Percentiles rank a stretch among this genome's conserved stretches.
These are phyloP conservation scores for Arachis stenosperma DNA, from an alignment of 306 rosid species.

Conservation along the genomic window DNA sequence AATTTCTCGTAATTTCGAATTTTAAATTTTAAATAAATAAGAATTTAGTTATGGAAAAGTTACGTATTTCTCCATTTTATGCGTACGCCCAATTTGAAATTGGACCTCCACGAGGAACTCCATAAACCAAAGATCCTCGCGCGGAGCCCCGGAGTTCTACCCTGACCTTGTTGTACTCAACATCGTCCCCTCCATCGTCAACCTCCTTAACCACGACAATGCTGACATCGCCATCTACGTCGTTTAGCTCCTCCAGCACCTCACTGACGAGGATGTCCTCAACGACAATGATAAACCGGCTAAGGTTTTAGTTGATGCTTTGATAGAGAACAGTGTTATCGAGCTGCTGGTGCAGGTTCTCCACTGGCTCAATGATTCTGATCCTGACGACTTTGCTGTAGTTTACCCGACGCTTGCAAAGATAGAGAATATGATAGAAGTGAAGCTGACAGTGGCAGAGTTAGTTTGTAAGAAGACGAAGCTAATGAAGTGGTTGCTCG, in stretches of 20 bases:
- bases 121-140: conserved; percentile 81
- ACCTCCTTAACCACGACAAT: conserved; percentile 80
- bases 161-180: conserved; percentile 81
- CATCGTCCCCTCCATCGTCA: conserved; percentile 72
- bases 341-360: conserved; percentile 81
- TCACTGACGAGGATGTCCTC: too few relatives aligned
- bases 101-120: conserved; percentile 90
- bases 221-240: conserved; percentile 62
- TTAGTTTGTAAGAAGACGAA: conserved; percentile 84
- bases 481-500: conserved; percentile 78
- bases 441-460: conserved; percentile 60
- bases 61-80: too few relatives aligned
- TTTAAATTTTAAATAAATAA: too few relatives aligned
- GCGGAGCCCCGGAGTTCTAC: conserved; percentile 81
- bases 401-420: too few relatives aligned
- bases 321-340: conserved; percentile 51
- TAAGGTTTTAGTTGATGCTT: too few relatives aligned
- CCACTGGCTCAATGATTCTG: conserved; percentile 28
- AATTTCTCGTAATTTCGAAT: too few relatives aligned
- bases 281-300: too few relatives aligned
- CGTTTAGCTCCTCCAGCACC: too few relatives aligned
- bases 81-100: conserved; percentile 63
- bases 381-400: too few relatives aligned
- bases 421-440: too few relatives aligned
- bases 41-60: too few relatives aligned